phyloP scores from a whole-genome alignment of 495 filamentous ascomycete genomes.

The Trichoderma orchidacearum region DNA sequence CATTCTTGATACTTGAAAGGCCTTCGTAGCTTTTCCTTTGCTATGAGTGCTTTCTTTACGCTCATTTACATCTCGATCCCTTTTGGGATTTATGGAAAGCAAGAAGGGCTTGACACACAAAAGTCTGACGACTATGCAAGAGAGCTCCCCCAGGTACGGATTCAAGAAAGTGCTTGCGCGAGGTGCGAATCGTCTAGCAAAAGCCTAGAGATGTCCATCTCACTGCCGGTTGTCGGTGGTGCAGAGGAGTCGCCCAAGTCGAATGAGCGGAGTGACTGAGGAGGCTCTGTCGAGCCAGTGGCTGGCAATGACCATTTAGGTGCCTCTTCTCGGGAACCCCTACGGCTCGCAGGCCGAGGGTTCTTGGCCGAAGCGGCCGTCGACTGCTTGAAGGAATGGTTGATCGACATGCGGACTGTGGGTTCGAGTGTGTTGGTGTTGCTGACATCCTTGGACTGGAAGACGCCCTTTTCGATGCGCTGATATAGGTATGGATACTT shows the following conservation, averaged over 20 bases:
- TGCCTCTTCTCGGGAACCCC: slow-evolving; percentile 27
- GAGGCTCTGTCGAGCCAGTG: background rate
- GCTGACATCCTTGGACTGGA: slow-evolving; percentile 23
- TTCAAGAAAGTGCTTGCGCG: background rate
- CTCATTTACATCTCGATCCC: too few species aligned
- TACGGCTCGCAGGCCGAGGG: slow-evolving; percentile 13
- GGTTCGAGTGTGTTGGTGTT: slow-evolving; percentile 23
- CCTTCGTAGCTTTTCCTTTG: too few species aligned
- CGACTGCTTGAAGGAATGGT: background rate
- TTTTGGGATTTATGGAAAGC: too few species aligned
- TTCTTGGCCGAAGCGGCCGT: background rate
- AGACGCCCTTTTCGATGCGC: slow-evolving; percentile 40
- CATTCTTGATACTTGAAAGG: too few species aligned
- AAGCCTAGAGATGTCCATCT: slow-evolving; percentile 37
- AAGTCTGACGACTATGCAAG: too few species aligned
- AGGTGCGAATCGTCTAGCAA: slow-evolving; percentile 26
- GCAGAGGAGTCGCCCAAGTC: slow-evolving; percentile 8
- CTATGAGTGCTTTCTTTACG: too few species aligned
- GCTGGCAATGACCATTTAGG: slow-evolving; percentile 14
- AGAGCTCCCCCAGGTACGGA: background rate
- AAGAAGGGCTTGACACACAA: too few species aligned
- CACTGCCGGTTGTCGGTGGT: slow-evolving; percentile 6
- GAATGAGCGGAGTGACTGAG: background rate
- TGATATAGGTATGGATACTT: slow-evolving; percentile 53
- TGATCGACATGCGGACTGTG: slow-evolving; percentile 10